These are phyloP conservation scores for Daldinia childiae DNA, from an alignment of 495 filamentous ascomycete species.

Conservation along the genomic window DNA sequence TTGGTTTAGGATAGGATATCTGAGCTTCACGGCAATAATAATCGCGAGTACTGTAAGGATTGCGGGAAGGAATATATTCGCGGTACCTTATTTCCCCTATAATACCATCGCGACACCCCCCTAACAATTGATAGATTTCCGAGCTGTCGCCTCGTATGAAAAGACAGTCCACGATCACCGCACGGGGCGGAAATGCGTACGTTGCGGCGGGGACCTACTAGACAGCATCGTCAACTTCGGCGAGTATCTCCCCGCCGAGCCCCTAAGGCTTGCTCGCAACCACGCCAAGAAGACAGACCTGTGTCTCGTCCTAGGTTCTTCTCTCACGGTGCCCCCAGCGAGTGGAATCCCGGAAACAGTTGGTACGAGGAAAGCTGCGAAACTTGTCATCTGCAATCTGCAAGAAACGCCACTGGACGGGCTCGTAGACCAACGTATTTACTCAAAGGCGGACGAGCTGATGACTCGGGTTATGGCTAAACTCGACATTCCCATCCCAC, in stretches of 20 bases:
- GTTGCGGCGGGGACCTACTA: conserved; percentile 47
- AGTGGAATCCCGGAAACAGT: conserved; percentile 52
- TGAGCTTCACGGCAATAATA: conserved; percentile 59
- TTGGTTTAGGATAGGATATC: conserved; percentile 48
- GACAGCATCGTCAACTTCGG: conserved; percentile 60
- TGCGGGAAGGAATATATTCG: conserved; percentile 59
- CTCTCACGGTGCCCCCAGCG: conserved; percentile 55
- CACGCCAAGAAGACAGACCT: conserved; percentile 55
- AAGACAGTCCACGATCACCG: conserved; percentile 56
- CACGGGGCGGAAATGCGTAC: conserved; percentile 54
- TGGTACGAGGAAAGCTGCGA: conserved; percentile 41
- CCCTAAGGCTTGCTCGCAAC: conserved; percentile 45
- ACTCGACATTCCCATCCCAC: conserved; percentile 48
- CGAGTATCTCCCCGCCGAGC: conserved; percentile 47
- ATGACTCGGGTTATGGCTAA: conserved; percentile 54
- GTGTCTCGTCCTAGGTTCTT: conserved; percentile 57
- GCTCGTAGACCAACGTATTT: conserved; percentile 45
- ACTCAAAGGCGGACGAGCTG: conserved; percentile 50
- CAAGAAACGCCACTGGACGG: conserved; percentile 55
- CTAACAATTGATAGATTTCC: conserved; percentile 48
- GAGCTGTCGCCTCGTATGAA: conserved; percentile 55
- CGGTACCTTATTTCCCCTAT: conserved; percentile 35
- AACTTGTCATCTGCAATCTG: conserved; percentile 57
- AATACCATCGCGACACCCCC: not conserved
- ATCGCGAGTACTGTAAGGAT: conserved; percentile 56